Evolutionary conservation across 306 rosid species (phyloP).

Genomic region (Alnus glutinosa): DNA sequence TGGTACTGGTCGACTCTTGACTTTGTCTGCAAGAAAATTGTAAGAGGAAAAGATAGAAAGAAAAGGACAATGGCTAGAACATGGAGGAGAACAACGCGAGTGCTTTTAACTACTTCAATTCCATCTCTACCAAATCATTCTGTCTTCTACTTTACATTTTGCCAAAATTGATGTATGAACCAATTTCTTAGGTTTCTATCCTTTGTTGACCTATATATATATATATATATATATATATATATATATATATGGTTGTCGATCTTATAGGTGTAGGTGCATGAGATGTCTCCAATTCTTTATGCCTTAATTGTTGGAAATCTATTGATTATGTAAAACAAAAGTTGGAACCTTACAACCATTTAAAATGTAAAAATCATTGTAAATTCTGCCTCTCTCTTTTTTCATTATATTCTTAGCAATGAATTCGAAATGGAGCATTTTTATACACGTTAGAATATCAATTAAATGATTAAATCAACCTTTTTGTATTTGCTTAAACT

Average conservation of each 20-base stretch:
- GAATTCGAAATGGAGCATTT: background rate
- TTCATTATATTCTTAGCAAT: background rate
- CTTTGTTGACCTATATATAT: background rate
- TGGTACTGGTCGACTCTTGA: constrained; percentile 7
- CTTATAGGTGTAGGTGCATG: background rate
- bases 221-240: too few relatives aligned
- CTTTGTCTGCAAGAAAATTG: constrained; percentile 19
- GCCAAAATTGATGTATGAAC: background rate
- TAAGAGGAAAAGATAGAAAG: constrained; percentile 17
- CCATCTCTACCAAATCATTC: constrained; percentile 14
- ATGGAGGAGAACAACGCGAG: constrained; percentile 29
- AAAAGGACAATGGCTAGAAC: constrained; percentile 19
- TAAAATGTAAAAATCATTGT: background rate
- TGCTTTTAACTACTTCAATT: constrained; percentile 4
- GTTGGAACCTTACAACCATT: background rate
- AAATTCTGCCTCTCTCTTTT: background rate
- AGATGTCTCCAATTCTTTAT: background rate
- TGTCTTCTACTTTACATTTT: constrained; percentile 7
- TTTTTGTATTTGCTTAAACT: too few relatives aligned
- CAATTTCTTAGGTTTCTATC: background rate
- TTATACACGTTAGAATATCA: background rate
- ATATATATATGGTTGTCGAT: background rate
- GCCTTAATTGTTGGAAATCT: background rate
- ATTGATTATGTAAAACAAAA: background rate
- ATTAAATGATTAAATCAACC: too few relatives aligned